Evolutionary conservation across 495 filamentous ascomycete genomes (phyloP), one percentile per base, ranked within the genome.

Genomic region (Niebla homalea): DNA sequence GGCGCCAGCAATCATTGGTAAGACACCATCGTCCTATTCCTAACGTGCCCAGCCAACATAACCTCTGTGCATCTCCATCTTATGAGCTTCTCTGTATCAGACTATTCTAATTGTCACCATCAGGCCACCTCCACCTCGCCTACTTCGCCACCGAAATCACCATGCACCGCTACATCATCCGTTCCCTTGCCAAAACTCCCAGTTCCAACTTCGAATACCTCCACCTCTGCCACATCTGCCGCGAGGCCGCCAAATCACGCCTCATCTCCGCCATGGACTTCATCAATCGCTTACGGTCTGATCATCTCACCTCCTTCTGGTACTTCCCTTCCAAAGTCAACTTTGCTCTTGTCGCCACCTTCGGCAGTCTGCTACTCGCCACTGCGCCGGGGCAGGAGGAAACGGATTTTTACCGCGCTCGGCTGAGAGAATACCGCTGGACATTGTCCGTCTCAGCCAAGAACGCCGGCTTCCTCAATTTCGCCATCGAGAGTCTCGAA

Each of bases 351-450:
- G 73, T 76, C 51, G 75, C 72, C 18, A 75, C 72, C 4, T 78
- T 78, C 46, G 73, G 73, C 14, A 69, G 70, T 50, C 75, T 97
- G 6, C 76, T 98, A 0, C 89, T 86, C 74, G 85, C 89, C 22
- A 92, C 88, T 0, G 81, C 83, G 0, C 89, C 89, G 0, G 85
- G 82, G 11, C 73, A 77, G 18, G 90, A 97, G 64, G 92, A 98
- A 66, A 87, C 86, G 4, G 88, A 93, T n/a, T 98, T 94, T 74
- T 98, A 98, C 67, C 79, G 84, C 19, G 73, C 83, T 2, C 71
- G 92, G 3, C 70, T 96, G 11, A 79, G 79, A 51, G 92, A 98
- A 70, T 96, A 94, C 62, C 72, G 87, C 41, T 98, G 92, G 92
- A 96, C 90, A 1, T 69, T 98, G 52, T 81, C 80, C 35, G 89